Evolutionary conservation across 805 yeast genomes (phyloP).

Genomic region (Schwanniomyces sp.): DNA sequence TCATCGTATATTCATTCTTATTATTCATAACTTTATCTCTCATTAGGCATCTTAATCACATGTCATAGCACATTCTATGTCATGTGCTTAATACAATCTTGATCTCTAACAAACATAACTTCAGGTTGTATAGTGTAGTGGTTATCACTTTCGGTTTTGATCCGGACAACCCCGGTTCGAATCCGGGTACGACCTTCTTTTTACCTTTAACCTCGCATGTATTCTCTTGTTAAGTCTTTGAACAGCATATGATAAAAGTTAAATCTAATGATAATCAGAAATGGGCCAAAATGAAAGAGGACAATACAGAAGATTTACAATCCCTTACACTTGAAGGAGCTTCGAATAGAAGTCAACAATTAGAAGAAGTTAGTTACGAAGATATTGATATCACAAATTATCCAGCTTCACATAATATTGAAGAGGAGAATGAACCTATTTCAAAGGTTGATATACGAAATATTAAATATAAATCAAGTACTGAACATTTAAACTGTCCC

Average conservation of each 20-base stretch:
- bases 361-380: neutral
- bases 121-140: slow-evolving; percentile 68
- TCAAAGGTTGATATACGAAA: slow-evolving; percentile 30
- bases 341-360: neutral
- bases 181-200: slow-evolving; percentile 73
- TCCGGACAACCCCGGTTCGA: slow-evolving; percentile 84
- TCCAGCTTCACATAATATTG: slow-evolving; percentile 15
- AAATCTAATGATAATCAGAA: neutral
- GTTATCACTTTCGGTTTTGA: slow-evolving; percentile 81
- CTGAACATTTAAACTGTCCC: slow-evolving; percentile 49
- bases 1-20: too few relatives aligned
- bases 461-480: slow-evolving; percentile 26
- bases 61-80: too few relatives aligned
- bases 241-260: neutral
- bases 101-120: too few relatives aligned
- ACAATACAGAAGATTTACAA: neutral
- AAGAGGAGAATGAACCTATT: neutral
- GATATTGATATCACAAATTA: slow-evolving; percentile 5
- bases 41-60: too few relatives aligned
- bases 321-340: too few relatives aligned
- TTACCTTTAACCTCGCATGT: slow-evolving; percentile 2
- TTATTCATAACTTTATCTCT: too few relatives aligned
- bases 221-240: neutral
- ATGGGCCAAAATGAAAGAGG: neutral
- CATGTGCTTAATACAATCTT: too few relatives aligned